Conservation (phyloP, 164 flowering plant species). For the Euptelea pleiosperma region DNA sequence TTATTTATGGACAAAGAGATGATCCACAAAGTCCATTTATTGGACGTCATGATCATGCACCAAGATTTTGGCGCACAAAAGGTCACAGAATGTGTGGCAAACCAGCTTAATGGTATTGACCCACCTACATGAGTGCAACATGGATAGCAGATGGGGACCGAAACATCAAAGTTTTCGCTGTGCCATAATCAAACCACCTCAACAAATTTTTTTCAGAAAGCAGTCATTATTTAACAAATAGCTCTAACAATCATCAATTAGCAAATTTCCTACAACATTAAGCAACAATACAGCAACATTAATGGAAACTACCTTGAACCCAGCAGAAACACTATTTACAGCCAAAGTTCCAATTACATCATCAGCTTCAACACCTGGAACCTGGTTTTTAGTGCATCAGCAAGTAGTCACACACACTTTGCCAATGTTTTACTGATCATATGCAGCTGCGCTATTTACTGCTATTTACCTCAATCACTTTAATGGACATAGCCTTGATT, state of each 20-base stretch:
- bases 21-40: too few species aligned
- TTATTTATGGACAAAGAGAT: too few species aligned
- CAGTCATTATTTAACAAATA: not conserved
- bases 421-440: not conserved
- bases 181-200: too few species aligned
- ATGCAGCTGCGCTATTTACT: not conserved
- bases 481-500: slow-evolving; percentile 86
- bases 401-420: slow-evolving; percentile 5
- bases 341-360: slow-evolving; percentile 99
- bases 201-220: too few species aligned
- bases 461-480: slow-evolving; percentile 81
- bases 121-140: too few species aligned
- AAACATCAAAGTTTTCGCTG: too few species aligned
- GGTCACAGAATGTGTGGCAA: too few species aligned
- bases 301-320: slow-evolving; percentile 61
- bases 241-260: not conserved
- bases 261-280: not conserved
- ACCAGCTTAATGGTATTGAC: too few species aligned
- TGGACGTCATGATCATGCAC: too few species aligned
- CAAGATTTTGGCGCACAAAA: too few species aligned
- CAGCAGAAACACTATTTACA: slow-evolving; percentile 68
- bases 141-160: too few species aligned
- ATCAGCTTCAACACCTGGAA: slow-evolving; percentile 99
- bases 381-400: slow-evolving; percentile 38
- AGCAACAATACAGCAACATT: not conserved